Evolutionary conservation across 352 stramenopile species (phyloP).

Genomic region (Saprolegnia parasitica): DNA sequence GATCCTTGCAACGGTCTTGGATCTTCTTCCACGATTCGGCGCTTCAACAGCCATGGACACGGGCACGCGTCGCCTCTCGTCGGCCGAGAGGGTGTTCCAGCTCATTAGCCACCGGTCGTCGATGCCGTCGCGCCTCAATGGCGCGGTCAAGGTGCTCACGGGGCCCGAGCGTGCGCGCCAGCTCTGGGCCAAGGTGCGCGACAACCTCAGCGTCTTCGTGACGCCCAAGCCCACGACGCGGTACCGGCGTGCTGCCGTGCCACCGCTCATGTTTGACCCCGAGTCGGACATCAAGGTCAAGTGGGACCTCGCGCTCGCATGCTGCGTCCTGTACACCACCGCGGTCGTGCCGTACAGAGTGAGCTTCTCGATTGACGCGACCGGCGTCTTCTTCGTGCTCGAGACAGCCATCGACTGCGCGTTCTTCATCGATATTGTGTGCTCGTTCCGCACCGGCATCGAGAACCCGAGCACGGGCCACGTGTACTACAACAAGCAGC

Average conservation of each 20-base stretch:
- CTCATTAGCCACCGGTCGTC: not conserved
- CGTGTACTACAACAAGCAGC: slow-evolving; percentile 46
- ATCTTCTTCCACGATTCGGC: no score
- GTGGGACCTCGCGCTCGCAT: slow-evolving; percentile 69
- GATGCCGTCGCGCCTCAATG: not conserved
- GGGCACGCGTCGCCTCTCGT: no score
- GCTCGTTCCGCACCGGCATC: slow-evolving; percentile 76
- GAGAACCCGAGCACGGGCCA: slow-evolving; percentile 39
- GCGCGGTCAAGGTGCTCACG: not conserved
- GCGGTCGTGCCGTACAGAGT: slow-evolving; percentile 72
- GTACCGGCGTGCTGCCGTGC: not conserved
- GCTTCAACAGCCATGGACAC: no score
- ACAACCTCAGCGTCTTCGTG: slow-evolving; percentile 19
- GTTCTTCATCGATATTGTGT: slow-evolving; percentile 66
- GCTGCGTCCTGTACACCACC: slow-evolving; percentile 73
- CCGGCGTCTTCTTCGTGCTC: slow-evolving; percentile 40
- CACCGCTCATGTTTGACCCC: slow-evolving; percentile 52
- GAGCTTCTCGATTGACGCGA: slow-evolving; percentile 63
- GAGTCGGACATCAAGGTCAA: slow-evolving; percentile 49
- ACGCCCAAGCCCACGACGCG: slow-evolving; percentile 11
- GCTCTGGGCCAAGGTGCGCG: slow-evolving; percentile 24
- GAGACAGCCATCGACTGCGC: slow-evolving; percentile 58
- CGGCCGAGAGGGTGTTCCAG: no score
- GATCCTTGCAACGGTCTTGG: no score
- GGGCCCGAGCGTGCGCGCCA: not conserved